These are phyloP conservation scores for Cladorrhinum samala DNA, from an alignment of 495 filamentous ascomycete species.

Conservation along the genomic window DNA sequence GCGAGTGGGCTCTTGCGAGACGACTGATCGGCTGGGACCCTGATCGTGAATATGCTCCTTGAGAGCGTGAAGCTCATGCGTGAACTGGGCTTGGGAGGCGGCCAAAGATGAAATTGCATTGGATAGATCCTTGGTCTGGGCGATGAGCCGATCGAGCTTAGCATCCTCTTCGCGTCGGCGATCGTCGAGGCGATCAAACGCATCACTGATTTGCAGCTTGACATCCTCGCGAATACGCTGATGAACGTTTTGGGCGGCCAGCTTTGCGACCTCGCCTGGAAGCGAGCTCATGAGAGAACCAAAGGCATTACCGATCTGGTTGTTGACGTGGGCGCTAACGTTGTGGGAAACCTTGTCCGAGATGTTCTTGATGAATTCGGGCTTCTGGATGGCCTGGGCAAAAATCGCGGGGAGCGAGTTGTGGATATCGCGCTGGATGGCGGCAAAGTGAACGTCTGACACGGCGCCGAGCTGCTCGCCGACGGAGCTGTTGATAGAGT, in stretches of 20 bases:
- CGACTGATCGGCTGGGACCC: constrained; percentile 11
- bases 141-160: constrained; percentile 80
- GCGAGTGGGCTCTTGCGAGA: constrained; percentile 4
- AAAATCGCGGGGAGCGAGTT: constrained; percentile 38
- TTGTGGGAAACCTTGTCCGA: constrained; percentile 63
- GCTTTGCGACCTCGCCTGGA: constrained; percentile 56
- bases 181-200: constrained; percentile 51
- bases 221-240: constrained; percentile 30
- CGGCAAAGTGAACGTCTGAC: constrained; percentile 42
- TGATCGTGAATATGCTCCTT: constrained; percentile 24
- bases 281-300: constrained; percentile 60
- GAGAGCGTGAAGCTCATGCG: constrained; percentile 18
- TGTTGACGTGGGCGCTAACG: constrained; percentile 60
- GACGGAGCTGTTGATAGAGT: constrained; percentile 39
- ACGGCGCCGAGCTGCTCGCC: constrained; percentile 38
- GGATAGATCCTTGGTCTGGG: constrained; percentile 61
- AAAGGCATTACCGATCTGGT: constrained; percentile 56
- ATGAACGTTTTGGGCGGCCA: constrained; percentile 55
- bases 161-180: constrained; percentile 61
- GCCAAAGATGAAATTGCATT: constrained; percentile 69
- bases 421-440: constrained; percentile 58
- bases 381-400: constrained; percentile 57
- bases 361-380: constrained; percentile 60
- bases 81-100: constrained; percentile 46
- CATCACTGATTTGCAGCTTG: constrained; percentile 28